A percentile compares a stretch with the other conserved stretches of the same genome.
These are phyloP conservation scores for Sclerotinia nivalis DNA, from an alignment of 2,329 filamentous ascomycete genomes.

Conservation along the genomic window DNA sequence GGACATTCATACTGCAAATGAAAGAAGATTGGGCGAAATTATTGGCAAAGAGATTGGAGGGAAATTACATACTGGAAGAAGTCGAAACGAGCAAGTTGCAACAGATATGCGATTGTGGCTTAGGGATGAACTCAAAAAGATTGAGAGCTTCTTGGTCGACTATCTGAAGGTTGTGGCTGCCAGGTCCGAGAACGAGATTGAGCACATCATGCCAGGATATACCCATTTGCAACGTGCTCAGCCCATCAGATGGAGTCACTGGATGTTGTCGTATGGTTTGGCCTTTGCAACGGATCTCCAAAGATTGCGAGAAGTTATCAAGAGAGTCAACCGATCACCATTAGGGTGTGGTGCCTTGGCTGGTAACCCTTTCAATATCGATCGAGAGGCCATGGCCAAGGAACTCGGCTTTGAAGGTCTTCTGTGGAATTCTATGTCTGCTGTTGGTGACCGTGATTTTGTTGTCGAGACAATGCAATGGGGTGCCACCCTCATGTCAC, in stretches of 20 bases:
- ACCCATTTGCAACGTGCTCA: conserved; percentile 82
- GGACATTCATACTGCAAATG: conserved; percentile 68
- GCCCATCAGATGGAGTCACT: conserved; percentile 80
- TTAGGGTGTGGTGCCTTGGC: conserved; percentile 59
- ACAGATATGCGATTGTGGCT: conserved; percentile 92
- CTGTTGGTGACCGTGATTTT: conserved; percentile 67
- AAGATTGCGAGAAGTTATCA: conserved; percentile 70
- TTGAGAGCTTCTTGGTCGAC: conserved; percentile 68
- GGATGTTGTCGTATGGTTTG: conserved; percentile 73
- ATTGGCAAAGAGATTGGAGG: conserved; percentile 83
- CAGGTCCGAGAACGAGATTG: conserved; percentile 73
- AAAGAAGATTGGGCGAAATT: conserved; percentile 75
- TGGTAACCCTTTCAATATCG: conserved; percentile 80
- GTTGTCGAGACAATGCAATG: conserved; percentile 80
- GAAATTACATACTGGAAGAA: conserved; percentile 86
- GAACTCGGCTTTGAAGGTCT: conserved; percentile 79
- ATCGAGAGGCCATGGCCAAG: conserved; percentile 74
- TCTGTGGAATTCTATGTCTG: conserved; percentile 75
- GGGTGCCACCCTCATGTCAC: conserved; percentile 74
- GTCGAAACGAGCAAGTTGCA: conserved; percentile 86
- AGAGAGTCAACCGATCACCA: conserved; percentile 66
- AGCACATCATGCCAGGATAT: conserved; percentile 79
- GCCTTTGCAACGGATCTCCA: conserved; percentile 74
- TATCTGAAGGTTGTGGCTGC: conserved; percentile 68
- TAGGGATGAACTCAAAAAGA: conserved; percentile 67